Evolutionary conservation across 2,329 filamentous ascomycete species (phyloP), one percentile per base, ranked within the genome.

Genomic region (Trichoderma cornu-damae): DNA sequence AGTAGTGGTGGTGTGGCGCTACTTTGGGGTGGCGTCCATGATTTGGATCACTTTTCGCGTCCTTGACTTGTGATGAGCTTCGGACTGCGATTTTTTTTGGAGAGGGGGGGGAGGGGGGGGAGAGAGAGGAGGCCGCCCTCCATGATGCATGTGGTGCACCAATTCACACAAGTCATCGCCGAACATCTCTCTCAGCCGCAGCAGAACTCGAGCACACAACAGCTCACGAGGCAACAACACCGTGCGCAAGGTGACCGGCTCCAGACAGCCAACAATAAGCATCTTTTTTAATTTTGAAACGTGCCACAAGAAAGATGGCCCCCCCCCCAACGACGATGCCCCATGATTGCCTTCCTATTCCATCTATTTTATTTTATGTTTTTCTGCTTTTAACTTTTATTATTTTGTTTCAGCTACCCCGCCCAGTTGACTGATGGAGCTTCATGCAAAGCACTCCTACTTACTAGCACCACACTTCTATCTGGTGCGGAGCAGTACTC

Each of bases 181-280:
- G 20, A 9, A 18, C 35, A 16, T n/a, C n/a, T n/a, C 11, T 32
- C 11, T 46, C 40, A 54, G 51, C 51, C 22, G 40, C 22, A 24
- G 30, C 20, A 47, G 51, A 46, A n/a, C 22, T 47, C 40, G 37
- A 20, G 51, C 32, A 28, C 18, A 18, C 40, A 46, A 46, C 22
- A 37, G 11, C 4, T 52, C 50, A 38, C 9, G 32, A 35, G 24
- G 24, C 43, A 49, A 16, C 18, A 20, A 50, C 47, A 26, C 50
- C 50, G 38, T 18, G 38, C 50, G 35, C 50, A 38, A 53, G 51
- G 42, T 35, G n/a, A 32, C 14, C 51, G 42, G 38, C 38, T 8
- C 42, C 22, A 28, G 16, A 35, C 42, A 46, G 14, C 42, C 51
- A 47, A 54, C 51, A 22, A 6, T 6, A 53, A n/a, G n/a, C 11